These are phyloP conservation scores for Allomyces macrogynus DNA, from an alignment of 192 early-diverging fungal genomes.

Conservation along the genomic window DNA sequence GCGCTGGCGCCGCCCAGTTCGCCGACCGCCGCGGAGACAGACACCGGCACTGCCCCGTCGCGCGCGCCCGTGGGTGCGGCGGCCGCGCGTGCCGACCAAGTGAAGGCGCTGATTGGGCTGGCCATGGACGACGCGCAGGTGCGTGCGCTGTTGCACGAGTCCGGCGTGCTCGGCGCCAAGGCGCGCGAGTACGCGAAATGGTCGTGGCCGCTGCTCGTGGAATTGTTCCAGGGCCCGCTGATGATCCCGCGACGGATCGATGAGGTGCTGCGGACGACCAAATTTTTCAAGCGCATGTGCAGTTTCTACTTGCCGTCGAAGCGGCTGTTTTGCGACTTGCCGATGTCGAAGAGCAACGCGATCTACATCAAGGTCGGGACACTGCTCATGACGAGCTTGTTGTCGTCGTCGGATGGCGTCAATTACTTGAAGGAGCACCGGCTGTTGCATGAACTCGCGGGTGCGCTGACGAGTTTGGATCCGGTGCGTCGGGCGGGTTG, in stretches of 20 bases:
- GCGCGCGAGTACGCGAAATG: slow-evolving; percentile 58
- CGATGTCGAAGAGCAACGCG: slow-evolving; percentile 18
- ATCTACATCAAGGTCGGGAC: slow-evolving; percentile 41
- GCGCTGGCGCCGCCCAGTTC: slow-evolving; percentile 3
- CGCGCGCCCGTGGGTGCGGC: slow-evolving; percentile 8
- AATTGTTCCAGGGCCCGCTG: slow-evolving; percentile 57
- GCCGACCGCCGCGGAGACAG: not conserved
- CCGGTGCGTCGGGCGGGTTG: slow-evolving; percentile 36
- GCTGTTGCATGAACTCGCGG: slow-evolving; percentile 46
- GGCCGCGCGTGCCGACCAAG: slow-evolving; percentile 26
- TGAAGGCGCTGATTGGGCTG: slow-evolving; percentile 32
- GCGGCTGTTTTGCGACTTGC: slow-evolving; percentile 47
- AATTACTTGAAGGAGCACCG: slow-evolving; percentile 47
- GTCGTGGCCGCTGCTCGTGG: slow-evolving; percentile 54
- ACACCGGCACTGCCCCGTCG: not conserved
- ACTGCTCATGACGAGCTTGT: slow-evolving; percentile 41
- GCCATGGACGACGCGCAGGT: slow-evolving; percentile 56
- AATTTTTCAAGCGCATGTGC: slow-evolving; percentile 47
- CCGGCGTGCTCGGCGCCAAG: slow-evolving; percentile 30
- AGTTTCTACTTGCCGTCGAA: slow-evolving; percentile 53
- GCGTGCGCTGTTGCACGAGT: slow-evolving; percentile 37
- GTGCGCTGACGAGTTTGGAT: slow-evolving; percentile 51
- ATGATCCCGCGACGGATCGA: slow-evolving; percentile 50
- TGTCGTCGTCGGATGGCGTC: slow-evolving; percentile 39
- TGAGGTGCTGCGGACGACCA: slow-evolving; percentile 47